Percentiles rank a stretch among this genome's conserved stretches.
phyloP scores from a whole-genome alignment of 2,329 filamentous ascomycete species.

The Cladorrhinum sp. region DNA sequence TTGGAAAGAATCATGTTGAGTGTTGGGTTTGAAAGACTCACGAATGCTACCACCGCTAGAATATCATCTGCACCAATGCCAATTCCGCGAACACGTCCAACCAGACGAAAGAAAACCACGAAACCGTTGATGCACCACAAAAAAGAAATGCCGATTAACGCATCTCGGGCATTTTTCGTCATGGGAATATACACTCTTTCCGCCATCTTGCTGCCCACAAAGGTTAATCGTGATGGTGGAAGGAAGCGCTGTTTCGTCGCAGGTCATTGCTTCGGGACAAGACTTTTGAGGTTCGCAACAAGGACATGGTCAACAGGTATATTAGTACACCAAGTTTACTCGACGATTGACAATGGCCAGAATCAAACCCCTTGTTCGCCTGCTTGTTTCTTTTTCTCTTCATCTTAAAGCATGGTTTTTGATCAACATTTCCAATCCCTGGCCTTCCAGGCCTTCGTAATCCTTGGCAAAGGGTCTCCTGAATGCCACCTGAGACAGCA shows the following conservation, averaged over 20 bases:
- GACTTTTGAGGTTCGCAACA: neutral
- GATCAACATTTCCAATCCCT: neutral
- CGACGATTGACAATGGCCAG: neutral
- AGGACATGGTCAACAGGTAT: neutral
- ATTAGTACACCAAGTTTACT: neutral
- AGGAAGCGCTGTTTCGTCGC: neutral
- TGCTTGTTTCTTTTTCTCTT: neutral
- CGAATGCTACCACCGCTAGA: constrained; percentile 2
- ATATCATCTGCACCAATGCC: neutral
- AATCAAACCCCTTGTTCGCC: neutral
- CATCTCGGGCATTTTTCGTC: neutral
- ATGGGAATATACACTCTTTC: neutral
- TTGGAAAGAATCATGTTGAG: neutral
- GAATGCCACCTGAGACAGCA: neutral
- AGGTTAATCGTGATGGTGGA: neutral
- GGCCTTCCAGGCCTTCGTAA: neutral
- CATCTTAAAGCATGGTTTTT: neutral
- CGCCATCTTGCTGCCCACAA: neutral
- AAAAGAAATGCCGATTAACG: neutral
- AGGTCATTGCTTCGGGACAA: neutral
- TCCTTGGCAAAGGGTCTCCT: neutral
- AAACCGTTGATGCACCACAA: neutral
- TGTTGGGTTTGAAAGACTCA: neutral
- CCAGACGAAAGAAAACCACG: neutral
- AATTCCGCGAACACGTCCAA: neutral